Evolutionary conservation across 148 eudicot genomes (phyloP), one percentile per base, ranked within the genome.

Genomic region (Rheum nobile): DNA sequence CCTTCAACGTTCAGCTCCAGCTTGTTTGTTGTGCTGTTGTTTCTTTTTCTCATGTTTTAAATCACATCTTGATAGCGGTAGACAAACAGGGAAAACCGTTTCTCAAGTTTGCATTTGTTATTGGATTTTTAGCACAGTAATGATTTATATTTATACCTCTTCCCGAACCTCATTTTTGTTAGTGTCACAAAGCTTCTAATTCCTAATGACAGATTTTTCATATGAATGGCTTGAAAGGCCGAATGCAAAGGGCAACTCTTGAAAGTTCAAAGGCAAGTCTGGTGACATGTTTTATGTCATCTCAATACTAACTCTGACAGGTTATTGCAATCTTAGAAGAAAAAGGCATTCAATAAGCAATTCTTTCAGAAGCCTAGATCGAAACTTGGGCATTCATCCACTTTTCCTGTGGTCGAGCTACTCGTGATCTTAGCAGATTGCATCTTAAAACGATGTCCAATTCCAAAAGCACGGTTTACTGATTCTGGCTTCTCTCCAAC

Each of bases 361-460:
- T 16, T 32, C 4, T 65, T 59, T 84, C 85, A 86, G 70, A 91
- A 78, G 54, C 97, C 95, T 32, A 93, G 82, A 79, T 91, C 97
- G 77, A 93, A 93, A 82, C 87, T 89, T 46, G 98, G 98, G 82
- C 79, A 75, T 67, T 86, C 93, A 21, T 80, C 78, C 73, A 72
- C 50, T n/a, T n/a, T n/a, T n/a, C n/a, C n/a, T 75, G 69, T 71
- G 50, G 38, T 50, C 3, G 78, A 46, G 47, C 38, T 74, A 28
- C 72, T 78, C 59, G 41, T 68, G 67, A 63, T 81, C 71, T 72
- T 41, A 19, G 71, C 5, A 76, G 35, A 75, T 72, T 70, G 52
- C 77, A 35, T 76, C 75, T 39, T 76, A 8, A 32, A 67, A 74
- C 48, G 69, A 43, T 39, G 48, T 2, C 24, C 28, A 2, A 32